Base-by-base conservation (phyloP, 192 early-diverging fungal species). In the Coemansia nantahalensis region DNA sequence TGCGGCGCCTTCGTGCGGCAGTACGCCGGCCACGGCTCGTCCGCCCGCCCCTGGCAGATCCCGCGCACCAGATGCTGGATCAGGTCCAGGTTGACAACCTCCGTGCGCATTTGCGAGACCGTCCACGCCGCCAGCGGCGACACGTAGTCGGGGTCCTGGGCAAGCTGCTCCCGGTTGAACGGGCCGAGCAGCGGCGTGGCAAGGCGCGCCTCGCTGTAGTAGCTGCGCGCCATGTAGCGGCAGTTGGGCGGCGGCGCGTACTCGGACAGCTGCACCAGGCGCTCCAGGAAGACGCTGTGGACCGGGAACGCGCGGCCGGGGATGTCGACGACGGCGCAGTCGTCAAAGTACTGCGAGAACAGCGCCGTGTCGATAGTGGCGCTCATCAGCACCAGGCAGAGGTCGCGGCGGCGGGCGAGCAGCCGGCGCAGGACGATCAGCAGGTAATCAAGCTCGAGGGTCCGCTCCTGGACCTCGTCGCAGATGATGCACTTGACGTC, bases 381-480 rank as follows among this genome's bases (percentile, higher is more conserved):
- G 47, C 88, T 90, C 93, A 95, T 95, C 45, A 95, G 75, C 19
- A 95, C 79, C 10, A 95, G 62, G 50, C 81, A 74, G 0, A 95
- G 62, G 30, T 79, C 61, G 8, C 28, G 42, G 8, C 80, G 68
- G 5, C 81, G 74, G 16, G 45, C 48, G 12, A 95, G 30, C 23
- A 92, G 75, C 18, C 81, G 67, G n/a, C 87, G 84, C 18, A 93
- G 49, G 19, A 92, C 72, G 28, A 86, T 85, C 18, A 95, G 75
- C 39, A 92, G 59, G 42, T 93, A 86, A 59, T 95, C 93, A 8
- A 86, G 86, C 59, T 86, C 81, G 12, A 83, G 59, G 23, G 77
- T 80, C n/a, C 82, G 75, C 62, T 94, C 91, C 50, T 94, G 91
- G 0, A 94, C 90, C 62, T 94, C 91, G 42, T 94, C 91, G 18